Evolutionary conservation across 139 green algal species (phyloP).

Genomic region (Chlamydomonas incerta): DNA sequence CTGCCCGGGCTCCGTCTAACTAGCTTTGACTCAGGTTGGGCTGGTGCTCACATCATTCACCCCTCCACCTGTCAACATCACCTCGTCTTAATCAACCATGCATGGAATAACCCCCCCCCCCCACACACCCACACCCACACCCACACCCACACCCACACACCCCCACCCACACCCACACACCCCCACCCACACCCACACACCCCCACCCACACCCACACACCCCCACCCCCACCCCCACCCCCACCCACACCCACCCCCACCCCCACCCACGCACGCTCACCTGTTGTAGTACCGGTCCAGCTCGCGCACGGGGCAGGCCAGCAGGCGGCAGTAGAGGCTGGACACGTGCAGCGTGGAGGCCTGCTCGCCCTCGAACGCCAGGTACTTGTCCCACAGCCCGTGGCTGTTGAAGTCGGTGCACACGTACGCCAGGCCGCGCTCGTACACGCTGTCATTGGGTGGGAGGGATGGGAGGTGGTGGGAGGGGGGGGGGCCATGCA

Average conservation of each 20-base stretch:
- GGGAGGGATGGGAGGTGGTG: background rate
- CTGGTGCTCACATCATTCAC: no score
- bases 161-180: background rate
- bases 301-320: constrained; percentile 73
- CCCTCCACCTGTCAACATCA: no score
- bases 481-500: background rate
- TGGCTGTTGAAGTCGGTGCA: constrained; percentile 76
- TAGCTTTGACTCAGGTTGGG: no score
- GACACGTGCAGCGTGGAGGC: constrained; percentile 52
- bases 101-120: no score
- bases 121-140: no score
- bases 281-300: constrained; percentile 76
- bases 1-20: no score
- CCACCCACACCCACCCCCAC: background rate
- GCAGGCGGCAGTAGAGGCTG: constrained; percentile 70
- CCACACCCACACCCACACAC: background rate
- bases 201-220: background rate
- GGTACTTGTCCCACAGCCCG: constrained; percentile 85
- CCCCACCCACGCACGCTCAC: constrained; percentile 29
- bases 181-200: background rate
- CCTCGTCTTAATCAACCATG: no score
- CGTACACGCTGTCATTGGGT: constrained; percentile 86
- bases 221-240: background rate
- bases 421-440: constrained; percentile 71
- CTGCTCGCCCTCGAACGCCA: constrained; percentile 57